Percentiles rank a stretch among this genome's conserved stretches.
Conservation (phyloP, 495 filamentous ascomycete genomes). For the Durotheca rogersii region DNA sequence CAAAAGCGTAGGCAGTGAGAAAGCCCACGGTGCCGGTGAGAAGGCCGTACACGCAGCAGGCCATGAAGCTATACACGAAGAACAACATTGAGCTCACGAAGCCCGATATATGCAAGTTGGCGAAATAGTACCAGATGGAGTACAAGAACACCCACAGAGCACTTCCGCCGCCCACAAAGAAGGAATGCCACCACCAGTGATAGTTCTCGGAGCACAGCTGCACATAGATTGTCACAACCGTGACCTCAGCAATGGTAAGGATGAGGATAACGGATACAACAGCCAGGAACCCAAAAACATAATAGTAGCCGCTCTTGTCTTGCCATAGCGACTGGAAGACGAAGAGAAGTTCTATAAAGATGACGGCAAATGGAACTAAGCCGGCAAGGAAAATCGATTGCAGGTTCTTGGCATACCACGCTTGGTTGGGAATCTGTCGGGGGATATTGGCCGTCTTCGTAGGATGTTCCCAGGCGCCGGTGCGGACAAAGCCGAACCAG, state of each 20-base stretch:
- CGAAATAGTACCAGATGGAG: conserved; percentile 83
- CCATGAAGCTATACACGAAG: conserved; percentile 79
- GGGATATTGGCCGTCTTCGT: conserved; percentile 75
- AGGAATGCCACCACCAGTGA: conserved; percentile 95
- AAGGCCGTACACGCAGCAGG: conserved; percentile 80
- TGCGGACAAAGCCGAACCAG: conserved; percentile 72
- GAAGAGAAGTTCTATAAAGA: conserved; percentile 92
- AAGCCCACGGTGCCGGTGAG: conserved; percentile 87
- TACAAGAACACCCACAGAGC: conserved; percentile 86
- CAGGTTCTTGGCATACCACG: conserved; percentile 72
- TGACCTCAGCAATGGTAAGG: conserved; percentile 82
- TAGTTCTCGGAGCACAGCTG: conserved; percentile 89
- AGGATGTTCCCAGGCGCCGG: conserved; percentile 78
- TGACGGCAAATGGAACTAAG: conserved; percentile 85
- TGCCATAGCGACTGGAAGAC: conserved; percentile 91
- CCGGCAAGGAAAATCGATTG: conserved; percentile 72
- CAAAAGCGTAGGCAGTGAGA: conserved; percentile 83
- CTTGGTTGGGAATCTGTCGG: conserved; percentile 73
- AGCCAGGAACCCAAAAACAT: conserved; percentile 87
- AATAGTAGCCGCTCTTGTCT: conserved; percentile 93
- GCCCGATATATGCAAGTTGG: conserved; percentile 79
- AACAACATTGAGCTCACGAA: conserved; percentile 80
- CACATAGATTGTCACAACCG: conserved; percentile 83
- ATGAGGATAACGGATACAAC: conserved; percentile 74
- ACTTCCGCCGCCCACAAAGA: conserved; percentile 77